Evolutionary conservation across 2,329 filamentous ascomycete genomes (phyloP).

Genomic region (Alternaria hordeiaustralica): DNA sequence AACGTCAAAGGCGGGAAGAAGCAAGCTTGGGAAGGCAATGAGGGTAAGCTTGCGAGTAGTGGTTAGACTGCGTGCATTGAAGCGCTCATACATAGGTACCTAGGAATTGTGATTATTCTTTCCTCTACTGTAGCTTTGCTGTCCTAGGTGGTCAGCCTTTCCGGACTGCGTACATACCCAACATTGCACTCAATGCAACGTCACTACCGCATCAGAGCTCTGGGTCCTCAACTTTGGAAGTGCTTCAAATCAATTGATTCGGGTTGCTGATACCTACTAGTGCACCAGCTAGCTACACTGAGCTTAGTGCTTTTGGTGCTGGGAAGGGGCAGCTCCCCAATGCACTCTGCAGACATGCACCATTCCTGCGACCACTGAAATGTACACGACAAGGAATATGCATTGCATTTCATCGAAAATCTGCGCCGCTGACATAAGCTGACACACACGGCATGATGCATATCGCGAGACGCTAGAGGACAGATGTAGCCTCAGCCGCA

Average conservation of each 20-base stretch:
- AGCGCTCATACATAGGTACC: no score
- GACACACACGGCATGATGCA: neutral
- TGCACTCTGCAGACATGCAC: neutral
- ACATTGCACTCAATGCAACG: no score
- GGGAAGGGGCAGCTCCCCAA: no score
- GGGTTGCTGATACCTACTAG: no score
- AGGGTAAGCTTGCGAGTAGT: neutral
- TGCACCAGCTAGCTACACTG: neutral
- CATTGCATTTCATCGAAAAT: rapidly evolving
- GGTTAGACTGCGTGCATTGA: no score
- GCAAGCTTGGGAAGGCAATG: neutral
- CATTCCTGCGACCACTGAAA: neutral
- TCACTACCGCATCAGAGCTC: no score
- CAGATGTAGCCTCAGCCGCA: neutral
- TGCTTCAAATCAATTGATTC: no score
- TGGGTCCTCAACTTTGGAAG: no score
- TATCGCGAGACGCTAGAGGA: neutral
- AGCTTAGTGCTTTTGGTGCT: neutral
- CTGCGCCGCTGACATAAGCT: neutral
- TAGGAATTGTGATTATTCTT: no score
- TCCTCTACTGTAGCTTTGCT: no score
- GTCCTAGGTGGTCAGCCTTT: no score
- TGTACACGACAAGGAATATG: neutral
- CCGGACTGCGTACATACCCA: no score
- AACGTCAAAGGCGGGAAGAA: conserved; percentile 26